Evolutionary conservation across 1,284 basidiomycete species (phyloP), one percentile per base, ranked within the genome.

Genomic region (Apiotrichum porosum): DNA sequence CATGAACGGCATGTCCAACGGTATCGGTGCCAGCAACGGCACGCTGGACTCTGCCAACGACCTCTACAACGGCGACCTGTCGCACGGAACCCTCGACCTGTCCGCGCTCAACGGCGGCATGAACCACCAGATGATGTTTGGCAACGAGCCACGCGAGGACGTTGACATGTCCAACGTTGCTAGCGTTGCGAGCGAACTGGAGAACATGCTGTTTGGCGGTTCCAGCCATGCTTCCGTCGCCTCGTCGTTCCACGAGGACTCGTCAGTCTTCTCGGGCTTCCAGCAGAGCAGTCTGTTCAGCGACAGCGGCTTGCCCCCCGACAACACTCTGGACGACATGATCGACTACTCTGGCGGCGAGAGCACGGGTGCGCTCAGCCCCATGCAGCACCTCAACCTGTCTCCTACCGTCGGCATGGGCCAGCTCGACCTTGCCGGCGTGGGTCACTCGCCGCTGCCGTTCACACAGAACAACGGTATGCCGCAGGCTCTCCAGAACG

Each of bases 331-430:
- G 48, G 64, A 68, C 44, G 58, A 60, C 33, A 66, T 67, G 52
- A 60, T 67, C 33, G 63, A 69, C 45, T 69, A 63, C 47, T 62
- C 69, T 10, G 68, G 66, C 22, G 67, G 58, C 10, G 60, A 65
- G 37, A 57, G 49, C 61, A 49, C 41, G 36, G 47, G 42, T 38
- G 56, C 42, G 6, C 36, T 54, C 33, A 57, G 49, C 37, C 54
- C 47, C 6, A 51, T 50, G 47, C 52, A 51, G 39, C 49, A 44
- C 46, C 44, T 51, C 56, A 49, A 42, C 44, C 47, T 50, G 33
- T 57, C 46, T n/a, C 50, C 52, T 10, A 42, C 44, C 5, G 41
- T 53, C 28, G 38, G 37, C 35, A 46, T 51, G 43, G 49, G 53
- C 18, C 45, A 47, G 26, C 38, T 56, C 17, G 48, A 57, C 30